A percentile compares a stretch with the other conserved stretches of the same genome.
Conservation (phyloP, 768 basidiomycete genomes). For the Boletus edulis region DNA sequence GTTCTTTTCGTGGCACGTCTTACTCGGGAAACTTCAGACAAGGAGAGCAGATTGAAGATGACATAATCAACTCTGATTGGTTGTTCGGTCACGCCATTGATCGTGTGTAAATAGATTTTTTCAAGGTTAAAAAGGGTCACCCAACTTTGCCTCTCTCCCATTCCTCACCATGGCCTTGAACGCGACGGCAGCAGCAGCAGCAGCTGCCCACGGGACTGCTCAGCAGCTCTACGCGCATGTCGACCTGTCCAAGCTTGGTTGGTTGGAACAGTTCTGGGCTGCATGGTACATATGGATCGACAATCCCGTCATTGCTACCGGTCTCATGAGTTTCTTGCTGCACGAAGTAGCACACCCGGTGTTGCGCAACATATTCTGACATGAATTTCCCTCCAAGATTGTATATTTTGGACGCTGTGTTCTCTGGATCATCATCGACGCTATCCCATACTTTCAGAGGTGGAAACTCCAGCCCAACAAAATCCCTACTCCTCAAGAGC, state of each 20-base stretch:
- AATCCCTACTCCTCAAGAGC: slow-evolving; percentile 73
- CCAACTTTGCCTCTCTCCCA: not conserved
- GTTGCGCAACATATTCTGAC: not conserved
- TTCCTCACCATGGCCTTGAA: slow-evolving; percentile 42
- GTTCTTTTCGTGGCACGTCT: not conserved
- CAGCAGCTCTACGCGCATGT: slow-evolving; percentile 52
- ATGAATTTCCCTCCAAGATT: slow-evolving; percentile 45
- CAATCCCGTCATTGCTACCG: slow-evolving; percentile 91
- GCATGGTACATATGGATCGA: slow-evolving; percentile 84
- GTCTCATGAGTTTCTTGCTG: slow-evolving; percentile 86
- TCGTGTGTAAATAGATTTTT: slow-evolving; percentile 15
- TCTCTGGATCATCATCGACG: slow-evolving; percentile 95
- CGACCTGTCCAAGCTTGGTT: slow-evolving; percentile 59
- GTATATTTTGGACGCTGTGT: slow-evolving; percentile 96
- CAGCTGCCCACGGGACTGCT: slow-evolving; percentile 26
- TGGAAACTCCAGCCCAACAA: slow-evolving; percentile 95
- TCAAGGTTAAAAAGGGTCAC: slow-evolving; percentile 3
- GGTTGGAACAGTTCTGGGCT: slow-evolving; percentile 80
- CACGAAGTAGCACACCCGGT: slow-evolving; percentile 61
- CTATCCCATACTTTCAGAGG: slow-evolving; percentile 87
- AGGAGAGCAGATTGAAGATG: not conserved
- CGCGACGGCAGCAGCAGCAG: slow-evolving; percentile 27
- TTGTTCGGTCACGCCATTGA: slow-evolving; percentile 26
- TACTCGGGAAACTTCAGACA: no score
- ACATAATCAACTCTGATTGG: slow-evolving; percentile 27